These are phyloP conservation scores for Smithsoniella earleae DNA, from an alignment of 163 green algal species.

Conservation along the genomic window DNA sequence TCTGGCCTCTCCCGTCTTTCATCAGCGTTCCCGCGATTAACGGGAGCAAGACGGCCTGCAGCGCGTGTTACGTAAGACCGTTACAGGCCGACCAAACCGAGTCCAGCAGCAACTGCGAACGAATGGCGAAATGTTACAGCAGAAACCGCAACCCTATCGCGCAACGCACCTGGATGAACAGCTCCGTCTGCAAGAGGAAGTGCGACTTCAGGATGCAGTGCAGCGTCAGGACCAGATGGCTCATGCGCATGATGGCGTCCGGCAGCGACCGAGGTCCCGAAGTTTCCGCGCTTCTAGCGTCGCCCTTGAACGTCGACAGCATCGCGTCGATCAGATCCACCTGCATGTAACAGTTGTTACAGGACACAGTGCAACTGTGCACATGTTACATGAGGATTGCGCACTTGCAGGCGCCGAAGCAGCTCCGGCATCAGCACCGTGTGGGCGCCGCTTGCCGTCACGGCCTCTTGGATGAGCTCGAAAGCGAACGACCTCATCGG, in stretches of 20 bases:
- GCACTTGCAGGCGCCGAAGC: slow-evolving; percentile 11
- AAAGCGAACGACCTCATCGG: slow-evolving; percentile 9
- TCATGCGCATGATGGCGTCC: slow-evolving; percentile 18
- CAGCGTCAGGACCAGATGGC: not conserved
- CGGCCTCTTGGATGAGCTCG: slow-evolving; percentile 24
- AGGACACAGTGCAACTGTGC: no score
- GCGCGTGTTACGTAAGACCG: no score
- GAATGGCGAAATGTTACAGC: no score
- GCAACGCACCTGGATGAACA: slow-evolving; percentile 16
- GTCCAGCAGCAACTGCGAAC: no score
- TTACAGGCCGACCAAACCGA: no score
- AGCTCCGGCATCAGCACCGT: slow-evolving; percentile 17
- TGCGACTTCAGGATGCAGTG: not conserved
- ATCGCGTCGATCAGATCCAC: slow-evolving; percentile 22
- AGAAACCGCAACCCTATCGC: no score
- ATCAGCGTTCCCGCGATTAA: not conserved
- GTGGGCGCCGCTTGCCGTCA: not conserved
- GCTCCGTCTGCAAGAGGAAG: slow-evolving; percentile 15
- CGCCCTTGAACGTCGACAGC: slow-evolving; percentile 9
- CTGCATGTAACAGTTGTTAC: no score
- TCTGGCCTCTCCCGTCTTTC: not conserved
- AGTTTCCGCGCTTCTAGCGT: not conserved
- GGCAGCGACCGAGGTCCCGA: not conserved
- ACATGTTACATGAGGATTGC: no score
- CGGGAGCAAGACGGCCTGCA: slow-evolving; percentile 17